Base-by-base conservation (phyloP, 1,284 basidiomycete species). In the Ustilago hordei region DNA sequence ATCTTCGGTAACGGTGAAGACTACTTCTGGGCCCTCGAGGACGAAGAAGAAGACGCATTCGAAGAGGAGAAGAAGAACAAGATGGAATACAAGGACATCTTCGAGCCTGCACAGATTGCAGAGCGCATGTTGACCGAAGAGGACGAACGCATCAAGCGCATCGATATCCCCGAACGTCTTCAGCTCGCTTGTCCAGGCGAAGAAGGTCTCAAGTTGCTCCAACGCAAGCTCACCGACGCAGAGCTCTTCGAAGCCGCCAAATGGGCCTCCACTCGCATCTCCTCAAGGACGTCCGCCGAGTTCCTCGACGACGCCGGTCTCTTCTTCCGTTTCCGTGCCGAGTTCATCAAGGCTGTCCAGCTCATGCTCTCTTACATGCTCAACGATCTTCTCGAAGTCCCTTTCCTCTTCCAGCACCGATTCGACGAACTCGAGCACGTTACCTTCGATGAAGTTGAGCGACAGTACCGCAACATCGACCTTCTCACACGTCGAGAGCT, bases 1-100 rank as follows among this genome's bases (percentile, higher is more conserved):
- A 94, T 99, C 11, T 99, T 99, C 83, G 97, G 97, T 41, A 94
- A 97, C 80, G 97, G 97, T 19, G 92, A 93, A 81, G 96, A 99
- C 79, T 99, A 96, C 84, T 95, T 94, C 79, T 97, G 94, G 93
- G 95, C 95, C 2, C 87, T 98, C 61, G 93, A 95, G n/a, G 83
- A 76, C 28, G 82, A 83, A 17, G 78, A 80, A 2, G 78, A 75
- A 32, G 75, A 77, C 15, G 73, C 59, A 3, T 69, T 73, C 31
- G 81, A 79, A 9, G 81, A 78, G 32, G 75, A 73, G 4, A 81
- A 70, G 52, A 75, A 80, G 77, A 92, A 92, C 88, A 77, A 76
- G 60, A 78, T 82, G 78, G 92, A 91, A 81, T 93, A 95, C 82
- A 91, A 93, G 82, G 96, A 98, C 86, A 95, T 99, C 72, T 99